Evolutionary conservation across 1,284 basidiomycete genomes (phyloP).

Genomic region (Malassezia brasiliensis): DNA sequence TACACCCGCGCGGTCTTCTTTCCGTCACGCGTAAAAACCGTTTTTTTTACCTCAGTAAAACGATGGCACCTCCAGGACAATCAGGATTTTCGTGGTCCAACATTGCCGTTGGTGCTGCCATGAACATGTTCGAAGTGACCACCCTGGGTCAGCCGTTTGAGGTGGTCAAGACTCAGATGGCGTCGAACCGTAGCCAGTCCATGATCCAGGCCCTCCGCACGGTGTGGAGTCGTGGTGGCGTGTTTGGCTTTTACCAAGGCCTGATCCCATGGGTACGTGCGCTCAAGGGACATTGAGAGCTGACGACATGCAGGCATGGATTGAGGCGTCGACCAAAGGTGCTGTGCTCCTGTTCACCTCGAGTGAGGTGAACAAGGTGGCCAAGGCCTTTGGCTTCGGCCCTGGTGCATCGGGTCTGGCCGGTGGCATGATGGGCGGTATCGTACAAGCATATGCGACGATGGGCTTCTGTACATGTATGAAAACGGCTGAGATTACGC

Average conservation of each 20-base stretch:
- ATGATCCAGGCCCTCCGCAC: slow-evolving; percentile 77
- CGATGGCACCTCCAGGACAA: slow-evolving; percentile 52
- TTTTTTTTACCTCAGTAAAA: slow-evolving; percentile 1
- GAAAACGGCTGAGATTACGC: slow-evolving; percentile 77
- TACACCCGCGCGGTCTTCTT: not conserved
- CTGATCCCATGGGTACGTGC: slow-evolving; percentile 74
- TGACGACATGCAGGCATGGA: slow-evolving; percentile 62
- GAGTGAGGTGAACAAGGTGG: slow-evolving; percentile 76
- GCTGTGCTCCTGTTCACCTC: slow-evolving; percentile 91
- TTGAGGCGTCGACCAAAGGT: slow-evolving; percentile 97
- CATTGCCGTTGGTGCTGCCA: slow-evolving; percentile 78
- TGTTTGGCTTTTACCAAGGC: slow-evolving; percentile 89
- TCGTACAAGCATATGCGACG: slow-evolving; percentile 96
- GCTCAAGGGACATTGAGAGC: not conserved
- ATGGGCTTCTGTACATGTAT: slow-evolving; percentile 87
- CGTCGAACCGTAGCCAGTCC: slow-evolving; percentile 57
- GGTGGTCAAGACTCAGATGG: slow-evolving; percentile 74
- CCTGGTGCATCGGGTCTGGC: slow-evolving; percentile 76
- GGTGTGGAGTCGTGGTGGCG: slow-evolving; percentile 84
- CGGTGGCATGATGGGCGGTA: slow-evolving; percentile 93
- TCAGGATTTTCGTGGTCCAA: slow-evolving; percentile 97
- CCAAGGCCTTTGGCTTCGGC: slow-evolving; percentile 61
- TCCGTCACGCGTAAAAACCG: not conserved
- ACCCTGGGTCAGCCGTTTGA: slow-evolving; percentile 96
- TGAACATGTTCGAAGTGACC: slow-evolving; percentile 75